These are phyloP conservation scores for Trypanosoma rangeli DNA, from an alignment of 208 protist species.

Conservation along the genomic window DNA sequence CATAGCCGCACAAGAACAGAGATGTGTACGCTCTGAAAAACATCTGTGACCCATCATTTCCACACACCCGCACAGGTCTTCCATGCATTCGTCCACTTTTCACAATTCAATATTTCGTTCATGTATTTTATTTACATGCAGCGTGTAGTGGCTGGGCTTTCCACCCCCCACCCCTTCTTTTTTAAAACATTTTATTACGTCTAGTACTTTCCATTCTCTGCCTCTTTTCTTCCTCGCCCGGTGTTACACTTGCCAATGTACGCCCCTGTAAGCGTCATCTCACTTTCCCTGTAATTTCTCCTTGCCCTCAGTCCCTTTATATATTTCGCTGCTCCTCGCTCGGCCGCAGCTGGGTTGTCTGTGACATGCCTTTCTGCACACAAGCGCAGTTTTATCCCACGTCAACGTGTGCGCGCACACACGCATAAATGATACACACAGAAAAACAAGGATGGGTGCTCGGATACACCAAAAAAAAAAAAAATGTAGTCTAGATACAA, in stretches of 20 bases:
- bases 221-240: neutral
- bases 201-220: neutral
- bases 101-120: neutral
- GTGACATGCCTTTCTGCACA: neutral
- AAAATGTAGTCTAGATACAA: neutral
- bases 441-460: no score
- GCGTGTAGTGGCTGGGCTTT: no score
- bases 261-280: neutral
- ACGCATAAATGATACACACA: neutral
- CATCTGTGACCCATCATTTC: neutral
- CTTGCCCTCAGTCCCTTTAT: neutral
- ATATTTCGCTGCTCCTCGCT: neutral
- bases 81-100: neutral
- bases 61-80: neutral
- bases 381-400: neutral
- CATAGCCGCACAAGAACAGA: neutral
- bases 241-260: neutral
- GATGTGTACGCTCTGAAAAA: neutral
- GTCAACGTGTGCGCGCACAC: neutral
- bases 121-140: neutral
- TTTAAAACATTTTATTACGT: neutral
- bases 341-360: neutral
- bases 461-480: neutral
- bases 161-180: no score
- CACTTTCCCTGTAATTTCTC: neutral